Evolutionary conservation across 345 rosid species (phyloP), one percentile per base, ranked within the genome.

Genomic region (sweet orange (Citrus sinensis)): DNA sequence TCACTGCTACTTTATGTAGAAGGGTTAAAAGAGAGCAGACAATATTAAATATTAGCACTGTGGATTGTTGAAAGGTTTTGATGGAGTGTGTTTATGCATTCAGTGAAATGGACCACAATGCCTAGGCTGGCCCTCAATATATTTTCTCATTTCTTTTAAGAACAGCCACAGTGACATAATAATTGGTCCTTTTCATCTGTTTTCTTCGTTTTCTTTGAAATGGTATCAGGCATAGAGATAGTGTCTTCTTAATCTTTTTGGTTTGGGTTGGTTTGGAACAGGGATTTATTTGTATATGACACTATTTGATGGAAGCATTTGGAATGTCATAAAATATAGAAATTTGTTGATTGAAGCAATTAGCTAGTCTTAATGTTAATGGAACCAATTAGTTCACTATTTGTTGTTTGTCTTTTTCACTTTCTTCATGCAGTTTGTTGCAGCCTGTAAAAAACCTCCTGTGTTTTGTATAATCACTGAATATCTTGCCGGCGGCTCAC

Each of bases 381-480:
- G 66, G 37, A 71, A 76, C 30, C 8, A 19, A 13, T 76, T 11
- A 55, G 46, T 74, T 83, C 22, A 35, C 8, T 70, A 30, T 56
- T 14, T 35, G 51, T 67, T 70, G 27, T 40, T 39, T 55, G 70
- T 76, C 60, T 1, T 34, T 79, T 37, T n/a, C 14, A 59, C 59
- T 73, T 62, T 75, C 51, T 64, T 79, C 24, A 76, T 85, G 82
- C 91, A 92, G 92, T 87, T 90, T 73, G 84, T 92, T 70, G 97
- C 89, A 77, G 97, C 94, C 24, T 89, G 93, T 79, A 92, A 89
- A 83, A 92, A 83, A 72, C 89, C 91, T 51, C 91, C 93, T 0
- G 94, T 89, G 32, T 90, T 86, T 78, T 90, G 93, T 81, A 86
- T 90, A 70, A 86, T 92, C 81, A 90, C 91, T 2, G 94, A 92